phyloP scores from a whole-genome alignment of 169 alveolate species.

The Prorocentrum cordatum region DNA sequence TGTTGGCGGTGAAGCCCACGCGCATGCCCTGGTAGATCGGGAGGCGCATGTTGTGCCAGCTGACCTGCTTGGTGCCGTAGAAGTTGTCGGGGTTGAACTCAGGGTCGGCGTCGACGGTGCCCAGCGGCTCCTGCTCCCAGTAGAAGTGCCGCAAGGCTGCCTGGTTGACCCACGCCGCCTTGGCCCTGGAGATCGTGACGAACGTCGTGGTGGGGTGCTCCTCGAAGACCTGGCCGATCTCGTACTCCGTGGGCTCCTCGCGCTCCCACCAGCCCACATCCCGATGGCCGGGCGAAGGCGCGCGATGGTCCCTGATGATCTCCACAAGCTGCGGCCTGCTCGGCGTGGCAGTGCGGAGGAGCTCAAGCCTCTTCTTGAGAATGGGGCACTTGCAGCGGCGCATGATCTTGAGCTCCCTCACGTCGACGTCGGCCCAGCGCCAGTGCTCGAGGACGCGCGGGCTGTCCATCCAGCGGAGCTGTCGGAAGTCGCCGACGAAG shows the following conservation, averaged over 20 bases:
- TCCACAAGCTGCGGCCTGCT: not conserved
- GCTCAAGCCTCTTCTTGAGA: not conserved
- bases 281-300: too few species aligned
- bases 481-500: slow-evolving; percentile 18
- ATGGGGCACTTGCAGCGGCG: slow-evolving; percentile 1
- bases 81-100: not conserved
- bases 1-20: not conserved
- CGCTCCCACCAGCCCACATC: not conserved
- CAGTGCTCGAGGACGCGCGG: not conserved
- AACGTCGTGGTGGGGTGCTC: not conserved
- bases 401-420: not conserved
- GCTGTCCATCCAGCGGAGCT: not conserved
- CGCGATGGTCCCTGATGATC: too few species aligned
- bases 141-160: not conserved
- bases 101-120: not conserved
- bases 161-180: not conserved
- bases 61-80: not conserved
- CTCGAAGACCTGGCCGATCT: not conserved
- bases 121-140: not conserved
- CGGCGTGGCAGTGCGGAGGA: not conserved
- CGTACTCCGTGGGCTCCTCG: not conserved
- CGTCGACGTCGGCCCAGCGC: not conserved
- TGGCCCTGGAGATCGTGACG: not conserved
- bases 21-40: not conserved
- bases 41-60: not conserved